Percentiles rank a stretch among this genome's conserved stretches.
phyloP scores from a whole-genome alignment of 225 moss, liverwort and hornwort species.

The Straminergon stramineum region DNA sequence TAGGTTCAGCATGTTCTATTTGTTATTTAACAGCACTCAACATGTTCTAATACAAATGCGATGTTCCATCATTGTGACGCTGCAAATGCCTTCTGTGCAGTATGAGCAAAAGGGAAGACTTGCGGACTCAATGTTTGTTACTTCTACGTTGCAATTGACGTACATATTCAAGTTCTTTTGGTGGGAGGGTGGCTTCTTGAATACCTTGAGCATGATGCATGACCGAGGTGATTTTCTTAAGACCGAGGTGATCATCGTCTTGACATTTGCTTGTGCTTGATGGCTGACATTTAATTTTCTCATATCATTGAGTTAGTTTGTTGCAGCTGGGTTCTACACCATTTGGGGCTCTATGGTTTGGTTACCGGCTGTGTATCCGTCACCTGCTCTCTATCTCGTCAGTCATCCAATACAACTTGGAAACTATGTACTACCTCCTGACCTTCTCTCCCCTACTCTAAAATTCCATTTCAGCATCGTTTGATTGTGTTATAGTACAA shows the following conservation, averaged over 20 bases:
- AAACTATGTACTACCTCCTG: conserved; percentile 24
- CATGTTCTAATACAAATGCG: background rate
- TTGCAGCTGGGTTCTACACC: conserved; percentile 82
- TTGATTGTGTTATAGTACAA: background rate
- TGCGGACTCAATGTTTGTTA: conserved; percentile 69
- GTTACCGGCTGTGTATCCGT: conserved; percentile 69
- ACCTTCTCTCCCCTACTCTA: background rate
- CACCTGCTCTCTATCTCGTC: conserved; percentile 78
- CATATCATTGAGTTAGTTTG: conserved; percentile 1
- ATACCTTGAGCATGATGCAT: conserved; percentile 75
- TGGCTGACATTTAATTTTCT: background rate
- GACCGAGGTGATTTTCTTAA: conserved; percentile 45
- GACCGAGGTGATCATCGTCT: background rate
- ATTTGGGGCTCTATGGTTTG: conserved; percentile 84
- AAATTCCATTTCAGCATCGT: background rate
- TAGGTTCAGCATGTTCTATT: background rate
- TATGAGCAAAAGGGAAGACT: conserved; percentile 52
- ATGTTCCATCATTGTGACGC: background rate
- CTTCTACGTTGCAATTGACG: conserved; percentile 50
- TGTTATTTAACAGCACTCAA: background rate
- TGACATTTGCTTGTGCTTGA: background rate
- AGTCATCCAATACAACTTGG: conserved; percentile 60
- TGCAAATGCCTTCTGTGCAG: conserved; percentile 14
- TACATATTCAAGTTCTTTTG: conserved; percentile 87
- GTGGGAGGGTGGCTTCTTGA: conserved; percentile 84